Evolutionary conservation across 1,284 basidiomycete genomes (phyloP), one percentile per base, ranked within the genome.

Genomic region (Pseudozyma tsukubaensis): DNA sequence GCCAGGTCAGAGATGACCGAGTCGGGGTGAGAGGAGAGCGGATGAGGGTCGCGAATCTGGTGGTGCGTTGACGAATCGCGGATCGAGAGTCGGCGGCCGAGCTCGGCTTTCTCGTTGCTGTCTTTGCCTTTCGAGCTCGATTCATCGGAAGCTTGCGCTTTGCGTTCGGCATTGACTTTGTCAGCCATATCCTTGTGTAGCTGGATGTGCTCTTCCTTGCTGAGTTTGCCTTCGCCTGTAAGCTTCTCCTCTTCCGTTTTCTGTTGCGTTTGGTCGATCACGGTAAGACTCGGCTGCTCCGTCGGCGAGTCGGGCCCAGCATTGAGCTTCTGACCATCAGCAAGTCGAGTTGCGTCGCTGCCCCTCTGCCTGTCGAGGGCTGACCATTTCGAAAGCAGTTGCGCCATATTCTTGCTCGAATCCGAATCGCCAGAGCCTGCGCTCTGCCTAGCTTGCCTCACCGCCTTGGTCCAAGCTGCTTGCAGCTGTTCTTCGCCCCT

Each of bases 1-100:
- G 94, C 94, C 37, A 94, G 87, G 0, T 88, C 85, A 9, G 92
- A 87, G 54, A 98, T 89, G 13, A 87, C 80, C 49, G 87, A 84
- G 76, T 92, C 88, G 0, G 92, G 90, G 73, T 96, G 93, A 80
- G 91, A 89, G 8, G 89, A 86, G 9, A 98, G 89, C 0, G 88
- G 87, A 80, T 92, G 90, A 3, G 78, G 76, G 35, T 84, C 82
- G 42, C 78, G 79, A 21, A 82, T 74, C 44, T 69, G 50, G 35
- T 68, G 54, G n/a, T 52, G 50, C n/a, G n/a, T n/a, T 5, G 59
- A 40, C 24, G 55, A 21, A 6, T 62, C 64, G 48, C 62, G 48
- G 2, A 47, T 39, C 2, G 61, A 60, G 13, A 10, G 52, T 21
- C 51, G 48, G 10, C 59, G 59, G 19, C 29, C 37, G 19, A 61